phyloP scores from a whole-genome alignment of 169 alveolate species.

The Plasmodium reichenowi region DNA sequence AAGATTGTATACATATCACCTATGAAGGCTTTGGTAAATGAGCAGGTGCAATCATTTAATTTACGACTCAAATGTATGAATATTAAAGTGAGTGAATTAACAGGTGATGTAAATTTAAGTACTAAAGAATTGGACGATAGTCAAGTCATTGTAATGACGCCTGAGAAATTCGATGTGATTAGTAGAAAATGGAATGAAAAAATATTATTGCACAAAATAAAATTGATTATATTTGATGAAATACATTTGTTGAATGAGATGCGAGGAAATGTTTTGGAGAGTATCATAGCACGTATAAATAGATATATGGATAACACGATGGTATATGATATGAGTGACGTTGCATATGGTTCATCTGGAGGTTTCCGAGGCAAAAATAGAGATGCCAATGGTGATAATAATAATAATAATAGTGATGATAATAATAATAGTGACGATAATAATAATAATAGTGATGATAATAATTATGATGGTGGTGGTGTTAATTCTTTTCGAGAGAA shows the following conservation, averaged over 20 bases:
- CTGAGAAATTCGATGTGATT: slow-evolving; percentile 99
- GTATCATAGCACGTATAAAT: slow-evolving; percentile 98
- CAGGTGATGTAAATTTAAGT: slow-evolving; percentile 97
- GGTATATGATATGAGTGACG: slow-evolving; percentile 80
- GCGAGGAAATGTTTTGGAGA: slow-evolving; percentile 99
- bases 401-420: not conserved
- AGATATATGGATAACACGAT: slow-evolving; percentile 85
- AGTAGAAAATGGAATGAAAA: slow-evolving; percentile 98
- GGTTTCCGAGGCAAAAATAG: not conserved
- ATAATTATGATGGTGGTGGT: no score
- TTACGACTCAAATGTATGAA: slow-evolving; percentile 88
- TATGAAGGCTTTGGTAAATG: slow-evolving; percentile 99
- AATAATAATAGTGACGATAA: not conserved
- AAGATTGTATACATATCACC: slow-evolving; percentile 99
- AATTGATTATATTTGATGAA: slow-evolving; percentile 99
- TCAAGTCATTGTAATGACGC: slow-evolving; percentile 99
- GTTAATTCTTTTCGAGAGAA: no score
- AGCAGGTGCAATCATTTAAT: slow-evolving; percentile 90
- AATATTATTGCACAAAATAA: slow-evolving; percentile 92
- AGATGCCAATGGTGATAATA: no score
- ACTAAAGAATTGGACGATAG: slow-evolving; percentile 97
- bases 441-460: no score
- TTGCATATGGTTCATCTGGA: slow-evolving; percentile 73
- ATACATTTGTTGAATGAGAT: slow-evolving; percentile 99
- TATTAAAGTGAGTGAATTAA: slow-evolving; percentile 94